Conservation (phyloP, 495 filamentous ascomycete genomes). For the Trichoderma asperelloides region DNA sequence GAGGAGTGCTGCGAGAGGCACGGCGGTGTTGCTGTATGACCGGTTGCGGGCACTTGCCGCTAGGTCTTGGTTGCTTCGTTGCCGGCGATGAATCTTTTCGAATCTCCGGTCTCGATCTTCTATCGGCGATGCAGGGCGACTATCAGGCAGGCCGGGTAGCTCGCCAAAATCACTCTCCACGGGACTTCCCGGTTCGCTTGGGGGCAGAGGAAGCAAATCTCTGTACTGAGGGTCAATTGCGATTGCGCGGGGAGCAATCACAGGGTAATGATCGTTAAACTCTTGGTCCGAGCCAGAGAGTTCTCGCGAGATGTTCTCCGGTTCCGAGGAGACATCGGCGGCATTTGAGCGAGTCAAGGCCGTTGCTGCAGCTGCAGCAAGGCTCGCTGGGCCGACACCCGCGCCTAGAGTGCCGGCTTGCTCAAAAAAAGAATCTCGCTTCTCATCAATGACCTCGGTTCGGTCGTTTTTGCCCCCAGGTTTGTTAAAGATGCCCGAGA, state of each 20-base stretch:
- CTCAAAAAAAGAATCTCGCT: conserved; percentile 51
- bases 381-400: conserved; percentile 47
- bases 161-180: conserved; percentile 21
- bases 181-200: conserved; percentile 41
- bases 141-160: conserved; percentile 42
- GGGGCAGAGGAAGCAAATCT: conserved; percentile 47
- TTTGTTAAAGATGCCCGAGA: conserved; percentile 8
- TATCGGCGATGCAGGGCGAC: conserved; percentile 38
- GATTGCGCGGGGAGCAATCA: conserved; percentile 40
- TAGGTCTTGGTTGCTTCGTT: conserved; percentile 27
- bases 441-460: conserved; percentile 25
- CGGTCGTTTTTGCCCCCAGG: conserved; percentile 9
- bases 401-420: conserved; percentile 52
- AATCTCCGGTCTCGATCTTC: conserved; percentile 24
- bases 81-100: conserved; percentile 22
- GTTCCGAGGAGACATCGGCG: conserved; percentile 25
- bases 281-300: conserved; percentile 22
- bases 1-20: conserved; percentile 39
- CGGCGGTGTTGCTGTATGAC: conserved; percentile 36
- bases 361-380: conserved; percentile 30
- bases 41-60: conserved; percentile 26
- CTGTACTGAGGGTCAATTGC: conserved; percentile 49
- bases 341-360: conserved; percentile 35
- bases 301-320: conserved; percentile 8
- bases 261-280: conserved; percentile 37